Conservation (phyloP, 805 yeast genomes). For the Wickerhamomyces pijperi region DNA sequence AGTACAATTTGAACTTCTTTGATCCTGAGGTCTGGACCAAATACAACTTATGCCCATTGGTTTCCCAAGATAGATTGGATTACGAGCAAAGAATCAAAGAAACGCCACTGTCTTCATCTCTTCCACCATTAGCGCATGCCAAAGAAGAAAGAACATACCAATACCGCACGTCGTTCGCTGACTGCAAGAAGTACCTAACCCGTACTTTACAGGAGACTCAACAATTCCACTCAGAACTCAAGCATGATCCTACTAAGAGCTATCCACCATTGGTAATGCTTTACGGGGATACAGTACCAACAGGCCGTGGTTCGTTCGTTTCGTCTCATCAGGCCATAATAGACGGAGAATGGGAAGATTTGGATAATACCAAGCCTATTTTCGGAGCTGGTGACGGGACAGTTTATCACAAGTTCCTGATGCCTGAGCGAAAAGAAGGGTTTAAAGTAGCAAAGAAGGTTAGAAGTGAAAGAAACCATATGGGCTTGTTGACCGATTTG, state of each 20-base stretch:
- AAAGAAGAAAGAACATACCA: conserved; percentile 4
- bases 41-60: conserved; percentile 67
- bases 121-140: conserved; percentile 1
- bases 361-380: conserved; percentile 33
- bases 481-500: conserved; percentile 65
- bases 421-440: conserved; percentile 64
- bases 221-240: conserved; percentile 43
- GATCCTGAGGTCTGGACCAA: conserved; percentile 74
- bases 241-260: conserved; percentile 35
- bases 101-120: conserved; percentile 9
- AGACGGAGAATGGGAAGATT: conserved; percentile 64
- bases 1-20: conserved; percentile 61
- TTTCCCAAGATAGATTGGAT: conserved; percentile 25
- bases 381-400: conserved; percentile 89
- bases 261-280: conserved; percentile 83
- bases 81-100: conserved; percentile 2
- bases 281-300: conserved; percentile 74
- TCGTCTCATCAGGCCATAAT: conserved; percentile 47
- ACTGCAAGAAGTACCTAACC: conserved; percentile 52
- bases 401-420: conserved; percentile 67
- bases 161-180: conserved; percentile 28
- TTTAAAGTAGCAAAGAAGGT: conserved; percentile 64
- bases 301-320: conserved; percentile 73
- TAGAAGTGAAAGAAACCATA: conserved; percentile 62
- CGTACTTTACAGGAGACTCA: conserved; percentile 53